phyloP scores from a whole-genome alignment of 495 filamentous ascomycete species.

The Tuber borchii region DNA sequence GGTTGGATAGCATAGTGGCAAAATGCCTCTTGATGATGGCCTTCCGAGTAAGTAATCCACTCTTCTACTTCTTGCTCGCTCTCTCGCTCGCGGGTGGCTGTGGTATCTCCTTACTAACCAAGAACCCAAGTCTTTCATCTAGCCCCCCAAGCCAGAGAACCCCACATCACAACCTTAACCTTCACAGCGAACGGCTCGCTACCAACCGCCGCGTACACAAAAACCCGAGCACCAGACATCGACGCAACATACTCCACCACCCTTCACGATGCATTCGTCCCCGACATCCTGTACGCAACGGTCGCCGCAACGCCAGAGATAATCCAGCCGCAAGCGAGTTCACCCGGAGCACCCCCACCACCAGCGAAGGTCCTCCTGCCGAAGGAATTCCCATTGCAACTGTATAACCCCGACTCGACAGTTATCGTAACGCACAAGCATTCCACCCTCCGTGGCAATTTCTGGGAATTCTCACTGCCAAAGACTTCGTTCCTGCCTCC shows the following conservation, averaged over 20 bases:
- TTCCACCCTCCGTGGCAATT: slow-evolving; percentile 52
- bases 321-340: slow-evolving; percentile 59
- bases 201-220: slow-evolving; percentile 66
- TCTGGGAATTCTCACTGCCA: slow-evolving; percentile 90
- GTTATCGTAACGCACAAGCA: slow-evolving; percentile 65
- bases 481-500: slow-evolving; percentile 76
- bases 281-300: slow-evolving; percentile 74
- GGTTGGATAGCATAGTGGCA: not conserved
- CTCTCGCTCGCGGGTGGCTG: slow-evolving; percentile 35
- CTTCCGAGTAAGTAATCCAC: slow-evolving; percentile 60
- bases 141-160: slow-evolving; percentile 43
- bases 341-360: slow-evolving; percentile 56
- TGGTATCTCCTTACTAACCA: slow-evolving; percentile 3
- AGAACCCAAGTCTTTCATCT: slow-evolving; percentile 60
- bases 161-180: slow-evolving; percentile 55
- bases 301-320: slow-evolving; percentile 68
- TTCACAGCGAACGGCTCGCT: slow-evolving; percentile 76
- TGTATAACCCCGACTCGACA: slow-evolving; percentile 91
- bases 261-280: slow-evolving; percentile 73
- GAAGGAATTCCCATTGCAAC: slow-evolving; percentile 68
- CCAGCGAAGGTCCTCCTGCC: slow-evolving; percentile 72
- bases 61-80: slow-evolving; percentile 38
- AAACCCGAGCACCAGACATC: slow-evolving; percentile 62
- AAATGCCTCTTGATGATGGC: slow-evolving; percentile 70
- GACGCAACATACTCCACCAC: slow-evolving; percentile 81